These are phyloP conservation scores for Jacaranda mimosifolia DNA, from an alignment of 257 asterid species.

Conservation along the genomic window DNA sequence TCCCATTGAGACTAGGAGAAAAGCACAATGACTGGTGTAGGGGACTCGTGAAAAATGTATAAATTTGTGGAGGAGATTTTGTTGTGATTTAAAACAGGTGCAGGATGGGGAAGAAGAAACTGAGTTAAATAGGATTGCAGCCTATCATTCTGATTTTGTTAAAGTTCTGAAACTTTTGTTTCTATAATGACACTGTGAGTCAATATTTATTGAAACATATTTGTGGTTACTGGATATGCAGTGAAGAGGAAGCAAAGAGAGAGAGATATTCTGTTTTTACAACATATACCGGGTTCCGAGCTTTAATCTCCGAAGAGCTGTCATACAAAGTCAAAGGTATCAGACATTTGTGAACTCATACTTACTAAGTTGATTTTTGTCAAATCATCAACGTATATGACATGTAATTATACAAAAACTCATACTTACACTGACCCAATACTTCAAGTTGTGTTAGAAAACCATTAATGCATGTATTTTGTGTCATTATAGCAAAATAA, in stretches of 20 bases:
- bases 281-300: slow-evolving; percentile 86
- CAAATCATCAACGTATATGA: too few relatives aligned
- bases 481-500: too few relatives aligned
- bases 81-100: background rate
- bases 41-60: background rate
- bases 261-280: slow-evolving; percentile 92
- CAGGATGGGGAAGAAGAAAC: slow-evolving; percentile 10
- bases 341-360: too few relatives aligned
- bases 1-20: background rate
- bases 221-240: slow-evolving; percentile 51
- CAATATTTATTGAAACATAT: slow-evolving; percentile 1
- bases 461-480: too few relatives aligned
- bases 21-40: background rate
- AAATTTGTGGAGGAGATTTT: background rate
- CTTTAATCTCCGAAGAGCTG: slow-evolving; percentile 83
- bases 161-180: slow-evolving; percentile 13
- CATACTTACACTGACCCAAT: too few relatives aligned
- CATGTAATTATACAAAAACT: too few relatives aligned
- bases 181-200: background rate
- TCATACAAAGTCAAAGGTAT: slow-evolving; percentile 91
- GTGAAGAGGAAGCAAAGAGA: slow-evolving; percentile 96
- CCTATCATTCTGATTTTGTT: background rate
- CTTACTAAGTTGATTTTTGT: too few relatives aligned
- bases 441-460: too few relatives aligned
- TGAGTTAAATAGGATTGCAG: slow-evolving; percentile 5